These are phyloP conservation scores for Truncatella angustata DNA, from an alignment of 2,329 filamentous ascomycete species.

Conservation along the genomic window DNA sequence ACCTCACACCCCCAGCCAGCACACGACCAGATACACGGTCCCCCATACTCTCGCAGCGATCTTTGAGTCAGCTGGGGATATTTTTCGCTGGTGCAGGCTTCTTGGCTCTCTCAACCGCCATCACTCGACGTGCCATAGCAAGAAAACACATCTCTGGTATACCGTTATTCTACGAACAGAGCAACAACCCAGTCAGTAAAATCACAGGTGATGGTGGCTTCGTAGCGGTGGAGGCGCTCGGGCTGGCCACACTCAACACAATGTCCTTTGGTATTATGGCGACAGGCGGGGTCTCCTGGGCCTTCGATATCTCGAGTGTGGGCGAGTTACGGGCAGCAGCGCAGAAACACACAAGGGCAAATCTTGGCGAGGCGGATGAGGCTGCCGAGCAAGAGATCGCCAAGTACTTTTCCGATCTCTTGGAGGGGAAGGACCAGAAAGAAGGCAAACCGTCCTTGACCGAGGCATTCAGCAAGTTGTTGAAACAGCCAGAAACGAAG, in stretches of 20 bases:
- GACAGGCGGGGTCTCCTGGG: constrained; percentile 72
- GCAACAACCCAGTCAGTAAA: constrained; percentile 43
- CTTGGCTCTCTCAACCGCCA: constrained; percentile 66
- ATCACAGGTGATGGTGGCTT: constrained; percentile 59
- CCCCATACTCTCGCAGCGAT: constrained; percentile 43
- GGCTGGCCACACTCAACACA: constrained; percentile 84
- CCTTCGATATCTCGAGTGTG: constrained; percentile 70
- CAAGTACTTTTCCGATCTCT: constrained; percentile 57
- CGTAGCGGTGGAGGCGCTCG: constrained; percentile 80
- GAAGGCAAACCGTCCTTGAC: constrained; percentile 19
- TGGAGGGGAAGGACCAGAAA: constrained; percentile 55
- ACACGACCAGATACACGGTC: constrained; percentile 16
- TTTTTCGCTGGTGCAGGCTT: constrained; percentile 76
- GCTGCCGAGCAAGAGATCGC: constrained; percentile 61
- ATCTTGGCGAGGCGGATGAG: constrained; percentile 35
- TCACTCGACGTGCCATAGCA: constrained; percentile 69
- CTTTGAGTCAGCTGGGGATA: constrained; percentile 62
- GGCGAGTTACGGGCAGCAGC: constrained; percentile 60
- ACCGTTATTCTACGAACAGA: constrained; percentile 71
- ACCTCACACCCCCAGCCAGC: constrained; percentile 5
- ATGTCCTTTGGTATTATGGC: constrained; percentile 71
- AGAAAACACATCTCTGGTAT: constrained; percentile 59
- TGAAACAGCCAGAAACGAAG: neutral
- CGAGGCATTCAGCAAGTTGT: constrained; percentile 9
- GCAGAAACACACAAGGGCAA: constrained; percentile 36